These are phyloP conservation scores for Coemansia biformis DNA, from an alignment of 192 early-diverging fungal genomes.

Conservation along the genomic window DNA sequence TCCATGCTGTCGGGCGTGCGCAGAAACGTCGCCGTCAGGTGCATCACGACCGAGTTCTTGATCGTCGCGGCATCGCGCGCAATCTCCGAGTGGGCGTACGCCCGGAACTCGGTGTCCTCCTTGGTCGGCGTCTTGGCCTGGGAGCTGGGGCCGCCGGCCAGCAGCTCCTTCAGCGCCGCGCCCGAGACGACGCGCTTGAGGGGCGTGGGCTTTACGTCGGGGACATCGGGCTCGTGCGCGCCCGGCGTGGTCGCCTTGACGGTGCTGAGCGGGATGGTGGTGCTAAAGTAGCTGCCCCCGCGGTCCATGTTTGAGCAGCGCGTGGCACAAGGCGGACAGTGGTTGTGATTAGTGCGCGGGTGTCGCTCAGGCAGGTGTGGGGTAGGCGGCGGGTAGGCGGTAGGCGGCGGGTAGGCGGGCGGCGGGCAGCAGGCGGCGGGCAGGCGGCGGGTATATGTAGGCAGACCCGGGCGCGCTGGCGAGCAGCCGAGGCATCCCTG, in stretches of 20 bases:
- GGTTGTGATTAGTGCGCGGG: too few species aligned
- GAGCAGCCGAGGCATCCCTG: too few species aligned
- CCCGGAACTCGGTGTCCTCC: constrained; percentile 43
- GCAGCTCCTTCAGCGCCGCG: constrained; percentile 48
- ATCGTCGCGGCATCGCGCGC: constrained; percentile 64
- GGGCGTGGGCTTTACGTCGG: constrained; percentile 31
- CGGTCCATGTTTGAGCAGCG: constrained; percentile 12
- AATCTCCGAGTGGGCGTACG: constrained; percentile 48
- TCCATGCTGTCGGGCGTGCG: constrained; percentile 88
- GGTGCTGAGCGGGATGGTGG: constrained; percentile 40
- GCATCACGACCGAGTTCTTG: constrained; percentile 81
- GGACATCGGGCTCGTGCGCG: constrained; percentile 32
- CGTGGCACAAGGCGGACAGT: constrained; percentile 40
- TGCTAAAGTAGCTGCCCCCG: constrained; percentile 46
- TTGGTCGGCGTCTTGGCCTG: constrained; percentile 44
- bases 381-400: constrained; percentile 5
- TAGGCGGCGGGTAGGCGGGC: not conserved
- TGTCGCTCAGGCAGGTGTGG: too few species aligned
- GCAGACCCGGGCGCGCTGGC: too few species aligned
- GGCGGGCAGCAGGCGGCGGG: not conserved
- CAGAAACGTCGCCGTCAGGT: constrained; percentile 86
- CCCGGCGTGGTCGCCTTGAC: constrained; percentile 49
- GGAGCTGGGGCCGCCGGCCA: constrained; percentile 33
- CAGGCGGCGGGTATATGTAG: not conserved
- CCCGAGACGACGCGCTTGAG: constrained; percentile 51